Base-by-base conservation (phyloP, 2,329 filamentous ascomycete species). In the Pseudogymnoascus sp. region DNA sequence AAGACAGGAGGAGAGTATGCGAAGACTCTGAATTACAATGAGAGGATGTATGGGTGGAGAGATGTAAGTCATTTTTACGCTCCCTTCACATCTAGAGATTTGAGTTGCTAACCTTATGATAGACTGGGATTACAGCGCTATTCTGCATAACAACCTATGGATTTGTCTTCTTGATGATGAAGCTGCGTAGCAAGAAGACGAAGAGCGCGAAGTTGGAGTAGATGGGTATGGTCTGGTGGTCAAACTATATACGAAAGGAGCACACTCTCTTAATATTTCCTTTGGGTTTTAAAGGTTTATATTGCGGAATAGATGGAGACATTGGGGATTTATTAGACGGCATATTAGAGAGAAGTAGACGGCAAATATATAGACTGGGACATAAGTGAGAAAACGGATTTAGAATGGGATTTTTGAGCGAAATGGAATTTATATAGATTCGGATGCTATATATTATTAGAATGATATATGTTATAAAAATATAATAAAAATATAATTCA, bases 21-120 rank as follows among this genome's bases (percentile, higher is more conserved):
- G 2, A 67, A 72, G 1, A 82, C 77, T 0, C 65, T 89, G 9
- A 87, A 88, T 68, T 67, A 89, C 6, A 76, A 76, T 0, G 77
- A 83, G 3, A 83, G 87, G 65, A 82, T 78, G 63, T 84, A 84
- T 66, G 86, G 84, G 0, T 90, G 87, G 87, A 78, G 87, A 58
- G 79, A 89, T 71, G 82, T 50, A 50, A 50, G 44, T 17, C 8
- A 31, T 50, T 29, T 13, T 50, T 7, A 3, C 5, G 11, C 4
- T 29, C 24, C 41, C 31, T n/a, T 17, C 44, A 7, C 8, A 50
- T 15, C n/a, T 74, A 76, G 73, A 85, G 86, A 67, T 81, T 82
- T 2, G 84, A 84, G 79, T 79, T 10, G 81, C 82, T 5, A 81
- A 82, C 7, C 82, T 81, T 1, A 76, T 82, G 1, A 81, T 85